Evolutionary conservation across 768 basidiomycete genomes (phyloP).

Genomic region (Leucogyrophana mollusca): DNA sequence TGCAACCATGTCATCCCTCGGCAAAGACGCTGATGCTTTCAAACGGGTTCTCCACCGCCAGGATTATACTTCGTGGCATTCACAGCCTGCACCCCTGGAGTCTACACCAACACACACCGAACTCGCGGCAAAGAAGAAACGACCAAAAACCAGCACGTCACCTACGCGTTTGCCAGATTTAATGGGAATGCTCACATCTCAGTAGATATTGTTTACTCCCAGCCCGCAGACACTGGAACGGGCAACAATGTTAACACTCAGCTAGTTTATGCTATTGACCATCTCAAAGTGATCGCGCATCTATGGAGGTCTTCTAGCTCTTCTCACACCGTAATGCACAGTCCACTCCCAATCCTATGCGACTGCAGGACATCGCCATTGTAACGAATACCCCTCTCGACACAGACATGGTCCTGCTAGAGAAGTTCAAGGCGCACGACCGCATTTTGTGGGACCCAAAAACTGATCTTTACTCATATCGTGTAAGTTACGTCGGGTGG

Average conservation of each 20-base stretch:
- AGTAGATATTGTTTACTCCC: conserved; percentile 76
- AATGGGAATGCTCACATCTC: conserved; percentile 1
- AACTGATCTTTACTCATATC: conserved; percentile 85
- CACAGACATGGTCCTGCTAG: conserved; percentile 65
- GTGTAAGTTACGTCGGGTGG: conserved; percentile 44
- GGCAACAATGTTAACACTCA: conserved; percentile 85
- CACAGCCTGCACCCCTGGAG: conserved; percentile 46
- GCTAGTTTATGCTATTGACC: conserved; percentile 78
- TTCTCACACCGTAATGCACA: conserved; percentile 22
- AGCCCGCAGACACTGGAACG: conserved; percentile 82
- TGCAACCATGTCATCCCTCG: conserved; percentile 64
- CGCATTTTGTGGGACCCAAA: conserved; percentile 77
- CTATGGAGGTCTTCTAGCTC: conserved; percentile 6
- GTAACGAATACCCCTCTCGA: conserved; percentile 76
- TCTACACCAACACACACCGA: conserved; percentile 28
- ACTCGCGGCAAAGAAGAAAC: conserved; percentile 51
- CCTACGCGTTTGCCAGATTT: conserved; percentile 3
- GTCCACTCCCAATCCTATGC: conserved; percentile 77
- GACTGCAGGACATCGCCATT: conserved; percentile 84
- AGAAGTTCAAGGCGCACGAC: conserved; percentile 83
- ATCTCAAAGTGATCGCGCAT: conserved; percentile 61
- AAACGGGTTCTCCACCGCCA: conserved; percentile 62
- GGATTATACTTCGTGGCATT: conserved; percentile 77
- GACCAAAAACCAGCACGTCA: conserved; percentile 61
- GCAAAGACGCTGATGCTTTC: conserved; percentile 71